These are phyloP conservation scores for Cyanidioschyzon merolae DNA, from an alignment of 23 red algal genomes.

Conservation along the genomic window DNA sequence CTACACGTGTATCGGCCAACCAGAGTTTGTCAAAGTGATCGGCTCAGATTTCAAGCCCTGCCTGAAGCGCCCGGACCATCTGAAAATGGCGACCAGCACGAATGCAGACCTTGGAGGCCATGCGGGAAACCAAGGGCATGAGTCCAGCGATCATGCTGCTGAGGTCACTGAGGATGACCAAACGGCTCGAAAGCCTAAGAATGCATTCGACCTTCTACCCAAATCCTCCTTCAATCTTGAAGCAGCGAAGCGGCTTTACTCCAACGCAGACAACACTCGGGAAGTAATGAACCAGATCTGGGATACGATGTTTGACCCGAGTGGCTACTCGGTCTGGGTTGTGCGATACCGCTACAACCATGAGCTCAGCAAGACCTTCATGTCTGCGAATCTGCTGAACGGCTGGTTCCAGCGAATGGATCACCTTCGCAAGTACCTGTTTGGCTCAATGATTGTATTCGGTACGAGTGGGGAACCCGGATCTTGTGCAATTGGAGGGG, in stretches of 20 bases:
- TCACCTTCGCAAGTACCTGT: slow-evolving; percentile 35
- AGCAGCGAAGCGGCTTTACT: slow-evolving; percentile 39
- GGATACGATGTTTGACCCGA: slow-evolving; percentile 29
- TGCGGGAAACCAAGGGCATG: neutral
- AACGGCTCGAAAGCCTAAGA: neutral
- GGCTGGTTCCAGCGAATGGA: slow-evolving; percentile 55
- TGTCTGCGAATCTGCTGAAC: slow-evolving; percentile 33
- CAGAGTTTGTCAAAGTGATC: slow-evolving; percentile 27
- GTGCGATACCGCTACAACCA: slow-evolving; percentile 34
- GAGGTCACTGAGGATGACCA: slow-evolving; percentile 15
- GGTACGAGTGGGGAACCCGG: slow-evolving; percentile 22
- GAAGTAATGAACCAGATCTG: slow-evolving; percentile 20
- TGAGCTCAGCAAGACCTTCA: slow-evolving; percentile 44
- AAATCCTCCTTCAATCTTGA: slow-evolving; percentile 26
- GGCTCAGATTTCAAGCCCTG: slow-evolving; percentile 34
- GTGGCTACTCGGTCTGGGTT: slow-evolving; percentile 23
- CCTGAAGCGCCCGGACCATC: slow-evolving; percentile 1
- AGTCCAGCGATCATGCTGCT: no score
- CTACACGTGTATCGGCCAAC: slow-evolving; percentile 25
- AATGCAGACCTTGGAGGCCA: neutral
- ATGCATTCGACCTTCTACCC: slow-evolving; percentile 22
- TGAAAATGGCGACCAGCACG: neutral
- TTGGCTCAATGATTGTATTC: slow-evolving; percentile 37
- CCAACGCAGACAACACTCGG: slow-evolving; percentile 35
- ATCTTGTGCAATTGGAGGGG: slow-evolving; percentile 27